These are phyloP conservation scores for Pichia nanzhaoensis DNA, from an alignment of 805 yeast species.

Conservation along the genomic window DNA sequence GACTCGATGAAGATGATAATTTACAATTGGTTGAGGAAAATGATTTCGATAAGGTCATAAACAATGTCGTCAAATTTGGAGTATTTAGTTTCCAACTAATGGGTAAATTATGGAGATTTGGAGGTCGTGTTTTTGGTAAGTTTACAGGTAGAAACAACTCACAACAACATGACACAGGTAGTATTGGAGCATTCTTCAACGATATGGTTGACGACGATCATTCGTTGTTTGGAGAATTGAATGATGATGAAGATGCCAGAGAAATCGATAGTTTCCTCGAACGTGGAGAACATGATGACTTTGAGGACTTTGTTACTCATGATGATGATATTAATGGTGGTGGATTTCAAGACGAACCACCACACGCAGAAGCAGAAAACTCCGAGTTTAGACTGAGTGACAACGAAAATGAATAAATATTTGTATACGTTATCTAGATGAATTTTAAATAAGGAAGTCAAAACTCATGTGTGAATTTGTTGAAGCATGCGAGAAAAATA, in stretches of 20 bases:
- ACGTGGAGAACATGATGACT: conserved; percentile 27
- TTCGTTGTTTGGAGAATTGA: conserved; percentile 28
- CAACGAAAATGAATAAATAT: conserved; percentile 8
- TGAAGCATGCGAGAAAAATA: too few species aligned
- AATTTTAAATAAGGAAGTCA: too few species aligned
- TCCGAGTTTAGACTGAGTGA: conserved; percentile 9
- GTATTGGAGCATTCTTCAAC: conserved; percentile 24
- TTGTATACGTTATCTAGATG: too few species aligned
- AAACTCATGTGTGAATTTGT: too few species aligned
- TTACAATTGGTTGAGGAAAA: conserved; percentile 52
- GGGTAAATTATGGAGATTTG: conserved; percentile 4
- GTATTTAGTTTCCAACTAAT: conserved; percentile 29
- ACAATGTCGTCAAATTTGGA: conserved; percentile 52
- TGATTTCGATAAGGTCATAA: conserved; percentile 50
- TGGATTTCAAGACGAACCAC: conserved; percentile 5
- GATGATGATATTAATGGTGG: conserved; percentile 4
- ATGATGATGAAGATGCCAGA: conserved; percentile 42
- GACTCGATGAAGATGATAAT: conserved; percentile 69
- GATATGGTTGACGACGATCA: conserved; percentile 29
- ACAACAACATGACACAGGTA: conserved; percentile 17
- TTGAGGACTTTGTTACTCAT: conserved; percentile 21
- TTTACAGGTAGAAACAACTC: conserved; percentile 19
- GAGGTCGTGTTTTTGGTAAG: conserved; percentile 8
- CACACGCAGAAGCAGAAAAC: conserved; percentile 8
- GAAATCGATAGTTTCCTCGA: conserved; percentile 39